Evolutionary conservation across 306 rosid genomes (phyloP).

Genomic region (Acacia crassicarpa): DNA sequence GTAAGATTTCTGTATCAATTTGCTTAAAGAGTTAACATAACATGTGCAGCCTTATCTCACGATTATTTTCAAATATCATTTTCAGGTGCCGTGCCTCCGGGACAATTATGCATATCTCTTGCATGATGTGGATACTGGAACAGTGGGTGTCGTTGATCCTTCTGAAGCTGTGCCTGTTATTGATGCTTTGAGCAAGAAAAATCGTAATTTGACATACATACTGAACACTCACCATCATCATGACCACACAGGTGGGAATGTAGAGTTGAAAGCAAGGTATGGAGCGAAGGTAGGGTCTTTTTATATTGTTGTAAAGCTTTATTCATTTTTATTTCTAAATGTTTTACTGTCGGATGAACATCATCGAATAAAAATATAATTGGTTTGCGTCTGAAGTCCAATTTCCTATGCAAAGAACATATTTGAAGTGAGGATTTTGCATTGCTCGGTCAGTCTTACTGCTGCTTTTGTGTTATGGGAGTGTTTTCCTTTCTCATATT

Average conservation of each 20-base stretch:
- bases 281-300: conserved; percentile 87
- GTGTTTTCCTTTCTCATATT: background rate
- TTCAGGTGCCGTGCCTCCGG: conserved; percentile 86
- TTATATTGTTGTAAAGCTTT: background rate
- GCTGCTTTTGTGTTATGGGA: background rate
- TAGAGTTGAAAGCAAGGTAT: conserved; percentile 83
- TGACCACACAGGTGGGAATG: conserved; percentile 92
- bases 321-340: conserved; percentile 1
- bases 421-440: conserved; percentile 9
- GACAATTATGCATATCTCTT: conserved; percentile 94
- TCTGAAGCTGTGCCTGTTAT: conserved; percentile 85
- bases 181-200: conserved; percentile 76
- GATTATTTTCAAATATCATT: background rate
- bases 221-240: conserved; percentile 92
- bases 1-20: conserved; percentile 7
- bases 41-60: background rate
- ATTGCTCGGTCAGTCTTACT: background rate
- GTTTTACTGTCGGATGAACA: conserved; percentile 2
- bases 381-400: conserved; percentile 9
- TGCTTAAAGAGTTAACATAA: background rate
- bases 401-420: background rate
- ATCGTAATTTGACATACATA: conserved; percentile 88
- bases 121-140: conserved; percentile 91
- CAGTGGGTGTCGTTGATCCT: conserved; percentile 97
- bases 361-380: background rate